Evolutionary conservation across 495 filamentous ascomycete species (phyloP).

Genomic region (Chaetomium fimeti): DNA sequence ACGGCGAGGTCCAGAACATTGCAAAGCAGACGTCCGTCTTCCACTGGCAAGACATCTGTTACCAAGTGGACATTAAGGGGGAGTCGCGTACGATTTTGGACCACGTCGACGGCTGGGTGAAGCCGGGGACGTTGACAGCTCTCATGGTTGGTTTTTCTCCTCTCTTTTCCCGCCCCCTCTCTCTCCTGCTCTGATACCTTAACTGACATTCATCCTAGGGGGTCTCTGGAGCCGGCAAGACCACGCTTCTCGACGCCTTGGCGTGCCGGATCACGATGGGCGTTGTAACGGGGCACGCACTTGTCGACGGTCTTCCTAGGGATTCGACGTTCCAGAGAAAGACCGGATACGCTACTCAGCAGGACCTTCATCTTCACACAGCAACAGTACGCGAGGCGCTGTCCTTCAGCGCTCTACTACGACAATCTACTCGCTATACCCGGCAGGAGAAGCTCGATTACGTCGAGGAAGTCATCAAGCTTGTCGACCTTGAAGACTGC

Average conservation of each 20-base stretch:
- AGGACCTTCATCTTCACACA: conserved; percentile 74
- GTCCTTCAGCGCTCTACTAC: conserved; percentile 70
- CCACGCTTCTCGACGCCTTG: conserved; percentile 60
- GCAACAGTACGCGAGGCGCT: conserved; percentile 82
- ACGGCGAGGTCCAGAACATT: no score
- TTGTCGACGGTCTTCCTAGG: conserved; percentile 66
- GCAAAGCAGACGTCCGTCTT: no score
- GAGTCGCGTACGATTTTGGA: neutral
- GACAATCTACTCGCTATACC: conserved; percentile 63
- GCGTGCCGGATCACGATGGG: conserved; percentile 69
- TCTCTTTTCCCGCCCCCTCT: no score
- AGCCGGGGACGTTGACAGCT: neutral
- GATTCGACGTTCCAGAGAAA: conserved; percentile 67
- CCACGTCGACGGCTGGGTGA: neutral
- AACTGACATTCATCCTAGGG: no score
- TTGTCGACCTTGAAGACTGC: conserved; percentile 73
- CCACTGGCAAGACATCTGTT: neutral
- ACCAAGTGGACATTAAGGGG: no score
- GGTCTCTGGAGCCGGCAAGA: conserved; percentile 75
- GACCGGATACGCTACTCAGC: conserved; percentile 80
- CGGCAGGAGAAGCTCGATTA: conserved; percentile 70
- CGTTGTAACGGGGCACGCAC: conserved; percentile 66
- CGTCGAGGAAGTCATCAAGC: conserved; percentile 78
- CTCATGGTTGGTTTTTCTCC: no score
- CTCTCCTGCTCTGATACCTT: no score